Percentiles rank a stretch among this genome's conserved stretches.
Evolutionary conservation across 805 yeast genomes (phyloP).

Genomic region (Nakazawaea holstii): DNA sequence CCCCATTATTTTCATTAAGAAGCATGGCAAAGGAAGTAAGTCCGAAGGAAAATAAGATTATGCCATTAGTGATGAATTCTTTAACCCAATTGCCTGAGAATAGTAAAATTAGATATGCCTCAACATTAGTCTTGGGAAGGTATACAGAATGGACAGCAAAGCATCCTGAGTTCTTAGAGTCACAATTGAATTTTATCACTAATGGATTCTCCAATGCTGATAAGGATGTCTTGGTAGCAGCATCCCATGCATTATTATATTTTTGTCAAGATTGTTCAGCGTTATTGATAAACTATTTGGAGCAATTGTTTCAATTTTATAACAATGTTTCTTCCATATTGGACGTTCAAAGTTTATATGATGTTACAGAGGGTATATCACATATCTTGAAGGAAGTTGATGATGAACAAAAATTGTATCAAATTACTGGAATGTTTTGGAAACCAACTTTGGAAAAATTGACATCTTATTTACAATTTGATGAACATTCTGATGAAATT

Average conservation of each 20-base stretch:
- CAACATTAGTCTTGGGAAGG: slow-evolving; percentile 90
- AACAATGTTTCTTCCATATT: slow-evolving; percentile 46
- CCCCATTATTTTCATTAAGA: slow-evolving; percentile 82
- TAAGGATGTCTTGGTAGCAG: slow-evolving; percentile 66
- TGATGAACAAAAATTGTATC: slow-evolving; percentile 40
- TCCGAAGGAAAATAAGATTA: slow-evolving; percentile 50
- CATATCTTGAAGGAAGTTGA: slow-evolving; percentile 67
- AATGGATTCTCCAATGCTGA: slow-evolving; percentile 52
- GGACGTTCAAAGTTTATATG: slow-evolving; percentile 66
- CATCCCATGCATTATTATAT: slow-evolving; percentile 90
- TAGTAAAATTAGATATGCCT: slow-evolving; percentile 83
- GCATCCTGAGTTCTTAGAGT: slow-evolving; percentile 77
- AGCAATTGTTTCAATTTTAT: slow-evolving; percentile 73
- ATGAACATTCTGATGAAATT: slow-evolving; percentile 26
- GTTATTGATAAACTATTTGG: slow-evolving; percentile 59
- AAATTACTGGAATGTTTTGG: slow-evolving; percentile 57
- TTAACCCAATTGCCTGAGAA: slow-evolving; percentile 75
- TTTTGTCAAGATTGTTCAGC: slow-evolving; percentile 87
- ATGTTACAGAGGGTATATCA: slow-evolving; percentile 85
- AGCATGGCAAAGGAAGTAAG: slow-evolving; percentile 93
- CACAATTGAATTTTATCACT: slow-evolving; percentile 79
- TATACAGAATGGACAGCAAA: slow-evolving; percentile 92
- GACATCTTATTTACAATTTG: slow-evolving; percentile 14
- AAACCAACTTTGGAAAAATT: slow-evolving; percentile 55
- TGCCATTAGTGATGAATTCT: slow-evolving; percentile 73